Conservation (phyloP, 1,284 basidiomycete species). For the Stereum hirsutum region DNA sequence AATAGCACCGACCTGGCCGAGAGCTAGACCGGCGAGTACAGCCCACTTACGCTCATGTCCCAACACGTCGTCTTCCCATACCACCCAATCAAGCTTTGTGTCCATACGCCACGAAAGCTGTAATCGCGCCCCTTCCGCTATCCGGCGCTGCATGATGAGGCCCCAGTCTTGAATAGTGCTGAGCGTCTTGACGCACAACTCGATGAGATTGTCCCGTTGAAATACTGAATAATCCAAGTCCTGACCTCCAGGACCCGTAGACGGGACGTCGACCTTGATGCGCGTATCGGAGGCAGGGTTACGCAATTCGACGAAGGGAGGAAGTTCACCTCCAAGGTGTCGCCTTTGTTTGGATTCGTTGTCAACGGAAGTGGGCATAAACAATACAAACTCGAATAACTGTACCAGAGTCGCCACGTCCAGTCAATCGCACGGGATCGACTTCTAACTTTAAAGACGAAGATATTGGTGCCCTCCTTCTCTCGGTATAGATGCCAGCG, state of each 20-base stretch:
- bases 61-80: conserved; percentile 55
- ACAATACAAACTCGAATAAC: background rate
- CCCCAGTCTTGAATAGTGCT: conserved; percentile 52
- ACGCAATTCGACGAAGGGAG: conserved; percentile 34
- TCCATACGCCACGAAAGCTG: conserved; percentile 72
- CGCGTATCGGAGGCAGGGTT: conserved; percentile 43
- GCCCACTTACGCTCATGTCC: conserved; percentile 60
- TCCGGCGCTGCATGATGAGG: conserved; percentile 42
- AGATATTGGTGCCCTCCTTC: conserved; percentile 66
- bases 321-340: conserved; percentile 40
- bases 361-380: background rate
- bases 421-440: conserved; percentile 71
- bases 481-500: conserved; percentile 33
- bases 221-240: conserved; percentile 37
- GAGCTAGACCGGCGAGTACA: conserved; percentile 63
- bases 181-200: conserved; percentile 47
- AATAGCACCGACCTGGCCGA: conserved; percentile 47
- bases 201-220: conserved; percentile 48
- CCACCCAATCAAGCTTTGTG: conserved; percentile 74
- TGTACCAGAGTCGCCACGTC: conserved; percentile 74
- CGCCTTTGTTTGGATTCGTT: conserved; percentile 35
- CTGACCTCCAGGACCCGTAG: conserved; percentile 24
- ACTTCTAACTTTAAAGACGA: conserved; percentile 69
- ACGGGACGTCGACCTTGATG: conserved; percentile 58
- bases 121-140: conserved; percentile 47